A percentile compares a stretch with the other conserved stretches of the same genome.
These are phyloP conservation scores for Narthecium ossifragum DNA, from an alignment of 106 monocot genomes.

Conservation along the genomic window DNA sequence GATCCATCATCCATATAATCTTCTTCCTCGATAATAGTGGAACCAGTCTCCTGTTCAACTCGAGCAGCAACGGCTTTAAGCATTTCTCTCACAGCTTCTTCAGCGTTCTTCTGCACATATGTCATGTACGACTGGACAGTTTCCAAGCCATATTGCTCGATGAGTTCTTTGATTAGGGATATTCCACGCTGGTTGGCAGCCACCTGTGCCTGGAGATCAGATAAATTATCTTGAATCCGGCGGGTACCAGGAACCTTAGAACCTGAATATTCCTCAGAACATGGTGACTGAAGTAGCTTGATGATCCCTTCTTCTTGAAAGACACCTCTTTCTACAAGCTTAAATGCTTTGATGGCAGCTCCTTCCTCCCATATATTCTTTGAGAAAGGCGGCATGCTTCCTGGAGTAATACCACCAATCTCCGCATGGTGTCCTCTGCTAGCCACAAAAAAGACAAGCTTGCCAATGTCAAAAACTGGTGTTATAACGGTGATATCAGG, in stretches of 20 bases:
- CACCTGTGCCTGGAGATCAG: conserved; percentile 86
- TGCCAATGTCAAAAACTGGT: conserved; percentile 71
- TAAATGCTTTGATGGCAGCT: conserved; percentile 89
- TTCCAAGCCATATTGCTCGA: conserved; percentile 58
- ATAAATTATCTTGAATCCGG: conserved; percentile 78
- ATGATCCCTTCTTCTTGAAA: conserved; percentile 82
- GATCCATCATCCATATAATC: conserved; percentile 99
- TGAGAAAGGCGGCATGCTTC: conserved; percentile 98
- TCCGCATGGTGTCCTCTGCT: conserved; percentile 97
- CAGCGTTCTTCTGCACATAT: conserved; percentile 85
- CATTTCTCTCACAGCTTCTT: conserved; percentile 90
- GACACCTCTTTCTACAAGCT: conserved; percentile 70
- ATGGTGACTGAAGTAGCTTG: conserved; percentile 40
- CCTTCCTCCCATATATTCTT: conserved; percentile 93
- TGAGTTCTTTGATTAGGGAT: conserved; percentile 83
- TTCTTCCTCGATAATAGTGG: conserved; percentile 56
- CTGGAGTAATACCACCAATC: conserved; percentile 92
- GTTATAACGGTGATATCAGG: conserved; percentile 97
- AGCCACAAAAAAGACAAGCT: conserved; percentile 92
- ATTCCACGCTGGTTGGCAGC: conserved; percentile 97
- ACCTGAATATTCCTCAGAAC: conserved; percentile 25
- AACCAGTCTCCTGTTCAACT: conserved; percentile 34
- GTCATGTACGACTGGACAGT: conserved; percentile 88
- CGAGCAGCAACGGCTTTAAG: conserved; percentile 56
- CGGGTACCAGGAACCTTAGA: conserved; percentile 76